Percentiles rank a stretch among this genome's conserved stretches.
These are phyloP conservation scores for Hypoxylon sp. DNA, from an alignment of 2,329 filamentous ascomycete genomes.

Conservation along the genomic window DNA sequence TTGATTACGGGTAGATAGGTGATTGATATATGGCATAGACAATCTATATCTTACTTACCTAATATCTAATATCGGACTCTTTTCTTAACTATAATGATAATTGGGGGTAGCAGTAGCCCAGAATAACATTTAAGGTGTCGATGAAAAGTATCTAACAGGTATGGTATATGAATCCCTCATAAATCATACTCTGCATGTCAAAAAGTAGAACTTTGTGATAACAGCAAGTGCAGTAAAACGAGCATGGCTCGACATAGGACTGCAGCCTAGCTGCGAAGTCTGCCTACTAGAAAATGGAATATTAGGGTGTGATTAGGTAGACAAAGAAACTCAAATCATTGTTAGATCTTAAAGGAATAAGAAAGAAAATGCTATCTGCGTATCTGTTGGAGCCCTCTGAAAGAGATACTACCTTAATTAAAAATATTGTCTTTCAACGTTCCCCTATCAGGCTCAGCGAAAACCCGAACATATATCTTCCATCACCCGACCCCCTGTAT, in stretches of 20 bases:
- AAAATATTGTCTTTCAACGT: slow-evolving; percentile 1
- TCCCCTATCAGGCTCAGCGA: background rate
- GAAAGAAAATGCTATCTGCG: background rate
- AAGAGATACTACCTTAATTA: background rate
- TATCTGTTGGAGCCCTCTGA: background rate
- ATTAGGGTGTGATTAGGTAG: background rate
- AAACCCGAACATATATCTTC: background rate
- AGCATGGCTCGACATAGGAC: no score
- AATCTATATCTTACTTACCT: no score
- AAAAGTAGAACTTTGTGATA: no score
- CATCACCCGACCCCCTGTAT: background rate
- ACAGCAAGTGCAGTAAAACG: no score
- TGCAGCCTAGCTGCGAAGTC: background rate
- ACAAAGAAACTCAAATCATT: background rate
- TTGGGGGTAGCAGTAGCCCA: background rate
- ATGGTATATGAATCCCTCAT: no score
- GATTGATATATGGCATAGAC: no score
- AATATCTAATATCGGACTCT: no score
- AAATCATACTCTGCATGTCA: no score
- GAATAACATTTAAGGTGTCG: no score
- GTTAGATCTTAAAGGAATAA: background rate
- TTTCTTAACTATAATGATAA: no score
- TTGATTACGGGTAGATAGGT: no score
- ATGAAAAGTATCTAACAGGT: no score
- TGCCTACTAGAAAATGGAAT: background rate